Percentiles rank a stretch among this genome's conserved stretches.
phyloP scores from a whole-genome alignment of 495 filamentous ascomycete species.

The Penicillium turbatum region DNA sequence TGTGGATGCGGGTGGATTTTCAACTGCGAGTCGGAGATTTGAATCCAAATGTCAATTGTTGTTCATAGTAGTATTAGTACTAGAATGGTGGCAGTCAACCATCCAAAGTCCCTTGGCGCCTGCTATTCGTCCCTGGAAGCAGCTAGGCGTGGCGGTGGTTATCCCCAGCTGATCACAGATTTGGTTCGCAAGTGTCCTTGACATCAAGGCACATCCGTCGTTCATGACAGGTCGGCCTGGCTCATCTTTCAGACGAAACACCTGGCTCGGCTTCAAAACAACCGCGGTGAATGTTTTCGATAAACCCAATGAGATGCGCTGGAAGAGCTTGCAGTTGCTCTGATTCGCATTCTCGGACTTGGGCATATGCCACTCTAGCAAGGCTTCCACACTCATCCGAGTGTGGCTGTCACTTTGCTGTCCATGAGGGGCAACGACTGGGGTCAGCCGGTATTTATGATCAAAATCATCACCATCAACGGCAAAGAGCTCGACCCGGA shows the following conservation, averaged over 20 bases:
- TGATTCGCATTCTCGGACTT: conserved; percentile 35
- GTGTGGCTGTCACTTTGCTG: conserved; percentile 28
- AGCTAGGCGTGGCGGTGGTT: conserved; percentile 56
- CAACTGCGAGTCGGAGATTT: conserved; percentile 71
- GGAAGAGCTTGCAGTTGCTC: conserved; percentile 50
- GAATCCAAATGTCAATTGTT: conserved; percentile 60
- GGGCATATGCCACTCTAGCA: conserved; percentile 53
- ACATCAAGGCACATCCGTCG: conserved; percentile 75
- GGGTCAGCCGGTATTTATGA: conserved; percentile 1
- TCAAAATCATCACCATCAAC: conserved; percentile 44
- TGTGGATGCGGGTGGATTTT: conserved; percentile 65
- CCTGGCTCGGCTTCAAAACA: conserved; percentile 37
- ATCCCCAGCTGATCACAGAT: conserved; percentile 59
- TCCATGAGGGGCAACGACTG: conserved; percentile 18
- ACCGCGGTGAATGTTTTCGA: conserved; percentile 49
- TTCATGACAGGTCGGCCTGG: conserved; percentile 60
- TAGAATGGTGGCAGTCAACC: conserved; percentile 47
- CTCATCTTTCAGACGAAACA: conserved; percentile 32
- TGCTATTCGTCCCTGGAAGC: conserved; percentile 76
- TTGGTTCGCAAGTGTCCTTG: conserved; percentile 54
- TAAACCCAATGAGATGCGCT: conserved; percentile 40
- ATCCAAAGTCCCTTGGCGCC: conserved; percentile 91
- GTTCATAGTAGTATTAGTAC: conserved; percentile 17
- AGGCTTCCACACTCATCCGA: conserved; percentile 34
- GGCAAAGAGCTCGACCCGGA: conserved; percentile 52